A percentile compares a stretch with the other conserved stretches of the same genome.
Conservation (phyloP, 306 rosid genomes). For the Cercis canadensis region DNA sequence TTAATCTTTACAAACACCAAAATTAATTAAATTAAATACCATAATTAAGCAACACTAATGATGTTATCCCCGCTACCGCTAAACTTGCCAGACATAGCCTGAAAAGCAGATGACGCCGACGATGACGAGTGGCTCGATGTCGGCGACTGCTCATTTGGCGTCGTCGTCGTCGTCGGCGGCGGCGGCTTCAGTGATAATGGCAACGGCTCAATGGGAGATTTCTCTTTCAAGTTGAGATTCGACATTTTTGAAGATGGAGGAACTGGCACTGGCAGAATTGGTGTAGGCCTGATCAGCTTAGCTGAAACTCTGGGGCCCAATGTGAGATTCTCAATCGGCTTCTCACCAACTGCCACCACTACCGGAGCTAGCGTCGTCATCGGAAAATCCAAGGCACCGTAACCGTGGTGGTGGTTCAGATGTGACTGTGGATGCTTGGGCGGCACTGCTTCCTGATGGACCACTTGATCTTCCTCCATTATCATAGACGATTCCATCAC, state of each 20-base stretch:
- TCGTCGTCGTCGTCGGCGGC: conserved; percentile 24
- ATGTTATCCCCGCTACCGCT: conserved; percentile 65
- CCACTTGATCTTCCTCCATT: conserved; percentile 55
- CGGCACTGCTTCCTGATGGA: conserved; percentile 43
- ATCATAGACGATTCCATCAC: conserved; percentile 52
- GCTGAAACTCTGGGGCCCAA: neutral
- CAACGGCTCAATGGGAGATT: conserved; percentile 38
- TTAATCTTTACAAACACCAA: conserved; percentile 37
- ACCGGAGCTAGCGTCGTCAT: conserved; percentile 39
- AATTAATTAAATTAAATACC: neutral
- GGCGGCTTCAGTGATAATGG: conserved; percentile 61
- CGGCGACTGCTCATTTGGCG: conserved; percentile 51
- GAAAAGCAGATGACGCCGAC: conserved; percentile 53
- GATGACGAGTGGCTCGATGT: conserved; percentile 33
- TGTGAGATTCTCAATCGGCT: conserved; percentile 10
- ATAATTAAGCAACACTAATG: conserved; percentile 72
- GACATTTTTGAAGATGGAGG: conserved; percentile 80
- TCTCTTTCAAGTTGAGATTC: conserved; percentile 59
- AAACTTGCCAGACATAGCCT: conserved; percentile 58
- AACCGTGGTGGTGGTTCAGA: neutral
- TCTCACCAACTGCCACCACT: conserved; percentile 35
- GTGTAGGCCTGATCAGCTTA: conserved; percentile 69
- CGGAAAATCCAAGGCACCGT: conserved; percentile 51
- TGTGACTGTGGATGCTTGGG: conserved; percentile 44
- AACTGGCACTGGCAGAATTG: conserved; percentile 51